Base-by-base conservation (phyloP, 305 asterid genomes). In the Plantago lanceolata region DNA sequence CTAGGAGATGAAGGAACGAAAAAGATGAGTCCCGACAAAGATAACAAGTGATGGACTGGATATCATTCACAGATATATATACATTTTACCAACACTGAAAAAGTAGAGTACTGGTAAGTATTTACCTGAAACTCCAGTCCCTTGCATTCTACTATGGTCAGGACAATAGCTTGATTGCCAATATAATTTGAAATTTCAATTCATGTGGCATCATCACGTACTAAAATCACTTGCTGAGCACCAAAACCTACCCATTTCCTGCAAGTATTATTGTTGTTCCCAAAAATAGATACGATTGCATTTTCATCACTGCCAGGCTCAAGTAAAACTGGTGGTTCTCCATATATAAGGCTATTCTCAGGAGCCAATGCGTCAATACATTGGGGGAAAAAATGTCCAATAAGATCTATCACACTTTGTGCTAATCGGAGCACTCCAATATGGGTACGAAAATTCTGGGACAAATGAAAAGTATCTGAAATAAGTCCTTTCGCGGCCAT, bases 71-170 rank as follows among this genome's bases (percentile, higher is more conserved):
- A 15, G 14, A 48, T 35, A 11, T 11, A 11, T 11, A 9, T 20
- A 28, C 35, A 17, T 37, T 49, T 31, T 15, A 37, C 45, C 17
- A 13, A 15, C 13, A 37, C 6, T 19, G 7, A 14, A 35, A 14
- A 67, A 14, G 15, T 40, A 40, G 45, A 40, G 45, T 40, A 40
- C 2, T 40, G 3, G 45, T 0, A 59, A 57, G 14, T 47, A 43
- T 68, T 71, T 31, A 75, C 96, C 83, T 87, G 90, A 73, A 87
- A 87, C 65, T 87, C 96, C 1, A 87, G 81, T 63, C 96, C 96
- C 75, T 87, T 85, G 82, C 94, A 85, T 62, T 87, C 96, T 8
- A 83, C 61, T 28, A 87, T 80, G 5, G 96, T 87, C 56, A 85
- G 71, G 57, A 87, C 59, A 14, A 87, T 85, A 61, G 94, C 90